Base-by-base conservation (phyloP, 2,329 filamentous ascomycete genomes). In the Thelonectria olida region DNA sequence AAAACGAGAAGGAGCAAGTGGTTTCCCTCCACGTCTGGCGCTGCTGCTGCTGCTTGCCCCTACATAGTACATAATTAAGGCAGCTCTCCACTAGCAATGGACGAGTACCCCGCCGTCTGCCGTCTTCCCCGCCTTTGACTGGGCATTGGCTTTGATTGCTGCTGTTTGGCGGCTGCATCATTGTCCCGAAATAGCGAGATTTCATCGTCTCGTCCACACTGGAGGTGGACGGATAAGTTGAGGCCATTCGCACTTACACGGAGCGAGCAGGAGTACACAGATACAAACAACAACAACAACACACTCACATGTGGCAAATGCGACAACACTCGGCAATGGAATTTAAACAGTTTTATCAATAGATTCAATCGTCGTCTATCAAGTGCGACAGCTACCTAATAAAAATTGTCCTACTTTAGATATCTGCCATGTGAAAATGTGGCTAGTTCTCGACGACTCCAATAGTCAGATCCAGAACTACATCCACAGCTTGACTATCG, bases 361-460 rank as follows among this genome's bases (percentile, higher is more conserved):
- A 83, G 81, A 83, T 84, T 85, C 83, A 82, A 83, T 69, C 71
- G 82, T 80, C 81, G 58, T 83, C 83, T 84, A 84, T 38, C 52
- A 38, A 48, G 38, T 34, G 73, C 48, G 61, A 62, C 69, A 70
- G 64, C 27, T 62, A 60, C 51, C 54, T 31, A 31, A 31, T 12
- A 50, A 41, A 61, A 63, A 56, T 70, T 48, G 51, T 65, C 41
- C 68, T 53, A 49, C 54, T 61, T 54, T 67, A 68, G 56, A 63
- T 13, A 31, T 62, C 68, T 72, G 67, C 64, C 69, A 55, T 64
- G 39, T 39, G 41, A 69, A 71, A 69, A 71, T 38, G 54, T 73
- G 76, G 75, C 75, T 77, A 75, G 76, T 71, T 31, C 70, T 56
- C 61, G 70, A 67, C 65, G 67, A 55, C 69, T 69, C 60, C 31